Base-by-base conservation (phyloP, 106 monocot genomes). In the Allium sativum region DNA sequence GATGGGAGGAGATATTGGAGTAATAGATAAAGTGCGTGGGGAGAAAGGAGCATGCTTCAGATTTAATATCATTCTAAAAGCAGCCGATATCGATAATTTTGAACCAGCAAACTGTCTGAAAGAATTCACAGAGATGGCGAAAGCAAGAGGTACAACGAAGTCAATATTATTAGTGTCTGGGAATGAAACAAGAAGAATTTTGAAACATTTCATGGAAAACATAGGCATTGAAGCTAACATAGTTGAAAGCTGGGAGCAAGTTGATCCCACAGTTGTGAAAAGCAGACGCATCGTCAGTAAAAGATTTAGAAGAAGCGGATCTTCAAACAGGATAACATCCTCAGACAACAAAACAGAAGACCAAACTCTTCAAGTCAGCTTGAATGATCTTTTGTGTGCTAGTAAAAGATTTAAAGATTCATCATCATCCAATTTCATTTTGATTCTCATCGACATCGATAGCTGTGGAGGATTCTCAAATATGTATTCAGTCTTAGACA, bases 1-100 rank as follows among this genome's bases (percentile, higher is more conserved):
- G 6, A 88, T 92, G 98, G 98, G 85, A 8, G 91, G 91, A 40
- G 92, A 88, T 21, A 98, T 98, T n/a, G 69, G 45, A 20, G 88
- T 92, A 12, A 3, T 66, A 42, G 98, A 98, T 45, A 98, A 98
- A 64, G 75, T 70, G n/a, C 72, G 65, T 3, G 73, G 72, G 21
- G 74, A 82, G 48, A 79, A 55, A 68, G 91, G 98, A 58, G 75
- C 85, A 20, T 98, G 98, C 52, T 98, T 98, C 57, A 80, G 71
- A 7, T 98, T 98, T 55, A 98, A 92, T 52, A 78, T 98, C 45
- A 72, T 88, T 52, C 56, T 98, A 19, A 92, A 74, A 59, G 66
- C 75, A 21, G 53, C 44, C 42, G 84, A 44, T 42, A 18, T 51
- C 13, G 51, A 55, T 0, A 21, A 45, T 62, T 14, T 15, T 12